phyloP scores from a whole-genome alignment of 441 rosid genomes.

The Pelargonium cotyledonis region DNA sequence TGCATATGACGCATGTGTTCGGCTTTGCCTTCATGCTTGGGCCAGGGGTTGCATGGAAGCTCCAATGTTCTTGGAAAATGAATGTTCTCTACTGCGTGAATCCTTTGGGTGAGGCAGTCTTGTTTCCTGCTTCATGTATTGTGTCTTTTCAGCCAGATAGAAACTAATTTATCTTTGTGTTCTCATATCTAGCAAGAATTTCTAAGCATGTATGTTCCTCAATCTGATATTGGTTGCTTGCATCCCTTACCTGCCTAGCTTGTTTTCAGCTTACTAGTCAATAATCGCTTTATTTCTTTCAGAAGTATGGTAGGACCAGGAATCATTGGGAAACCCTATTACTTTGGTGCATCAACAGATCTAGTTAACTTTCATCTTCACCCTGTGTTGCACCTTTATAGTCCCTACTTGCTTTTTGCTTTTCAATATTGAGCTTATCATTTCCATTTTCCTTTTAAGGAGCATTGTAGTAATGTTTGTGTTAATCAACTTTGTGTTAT shows the following conservation, averaged over 20 bases:
- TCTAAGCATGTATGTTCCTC: background rate
- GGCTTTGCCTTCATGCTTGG: constrained; percentile 99
- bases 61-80: constrained; percentile 92
- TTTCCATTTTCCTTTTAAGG: constrained; percentile 1
- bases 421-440: background rate
- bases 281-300: background rate
- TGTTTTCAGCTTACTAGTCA: background rate
- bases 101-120: constrained; percentile 67
- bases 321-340: background rate
- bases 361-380: background rate
- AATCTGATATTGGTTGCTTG: background rate
- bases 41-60: constrained; percentile 98
- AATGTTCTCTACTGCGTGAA: constrained; percentile 81
- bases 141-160: background rate
- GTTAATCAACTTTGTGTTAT: background rate
- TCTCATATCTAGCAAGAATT: background rate
- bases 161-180: background rate
- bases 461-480: background rate
- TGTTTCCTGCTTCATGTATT: constrained; percentile 9
- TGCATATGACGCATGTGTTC: constrained; percentile 95
- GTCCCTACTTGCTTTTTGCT: constrained; percentile 4
- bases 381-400: background rate
- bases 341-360: background rate
- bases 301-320: constrained; percentile 5
- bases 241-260: background rate